phyloP scores from a whole-genome alignment of 106 monocot species.

The Phalaenopsis aphrodite region DNA sequence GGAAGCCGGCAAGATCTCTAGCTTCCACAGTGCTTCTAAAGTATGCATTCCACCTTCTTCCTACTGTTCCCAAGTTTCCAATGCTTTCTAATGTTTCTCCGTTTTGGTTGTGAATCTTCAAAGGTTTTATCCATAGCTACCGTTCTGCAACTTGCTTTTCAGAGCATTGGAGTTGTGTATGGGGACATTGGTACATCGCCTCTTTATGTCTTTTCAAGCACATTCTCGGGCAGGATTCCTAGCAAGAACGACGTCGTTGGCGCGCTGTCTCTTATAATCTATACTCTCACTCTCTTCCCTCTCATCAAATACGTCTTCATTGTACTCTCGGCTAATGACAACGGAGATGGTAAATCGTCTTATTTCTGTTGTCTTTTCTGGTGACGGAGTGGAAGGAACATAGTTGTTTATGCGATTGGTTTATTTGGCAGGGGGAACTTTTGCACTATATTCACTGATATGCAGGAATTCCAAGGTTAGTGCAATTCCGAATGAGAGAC shows the following conservation, averaged over 20 bases:
- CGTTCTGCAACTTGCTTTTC: conserved; percentile 27
- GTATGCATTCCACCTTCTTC: neutral
- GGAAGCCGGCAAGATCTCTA: neutral
- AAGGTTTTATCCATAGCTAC: neutral
- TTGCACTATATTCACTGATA: conserved; percentile 61
- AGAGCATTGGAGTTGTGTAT: conserved; percentile 43
- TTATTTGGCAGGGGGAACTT: conserved; percentile 40
- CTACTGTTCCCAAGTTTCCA: neutral
- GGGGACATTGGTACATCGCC: conserved; percentile 50
- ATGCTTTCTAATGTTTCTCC: neutral
- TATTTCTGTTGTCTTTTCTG: too few relatives aligned
- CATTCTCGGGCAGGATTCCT: conserved; percentile 22
- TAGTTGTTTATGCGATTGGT: neutral
- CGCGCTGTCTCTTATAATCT: conserved; percentile 33
- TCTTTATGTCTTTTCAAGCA: conserved; percentile 31
- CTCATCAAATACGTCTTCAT: conserved; percentile 44
- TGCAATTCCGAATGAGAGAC: conserved; percentile 24
- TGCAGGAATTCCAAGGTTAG: conserved; percentile 44
- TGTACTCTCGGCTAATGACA: conserved; percentile 39
- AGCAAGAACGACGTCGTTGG: conserved; percentile 27
- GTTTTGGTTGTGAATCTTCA: neutral
- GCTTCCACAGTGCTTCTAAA: neutral
- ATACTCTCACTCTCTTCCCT: conserved; percentile 27
- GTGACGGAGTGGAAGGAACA: neutral
- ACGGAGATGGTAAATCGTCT: conserved; percentile 28